Evolutionary conservation across 176 grass and related monocot genomes (phyloP), one percentile per base, ranked within the genome.

Genomic region (Urochloa ruziziensis): DNA sequence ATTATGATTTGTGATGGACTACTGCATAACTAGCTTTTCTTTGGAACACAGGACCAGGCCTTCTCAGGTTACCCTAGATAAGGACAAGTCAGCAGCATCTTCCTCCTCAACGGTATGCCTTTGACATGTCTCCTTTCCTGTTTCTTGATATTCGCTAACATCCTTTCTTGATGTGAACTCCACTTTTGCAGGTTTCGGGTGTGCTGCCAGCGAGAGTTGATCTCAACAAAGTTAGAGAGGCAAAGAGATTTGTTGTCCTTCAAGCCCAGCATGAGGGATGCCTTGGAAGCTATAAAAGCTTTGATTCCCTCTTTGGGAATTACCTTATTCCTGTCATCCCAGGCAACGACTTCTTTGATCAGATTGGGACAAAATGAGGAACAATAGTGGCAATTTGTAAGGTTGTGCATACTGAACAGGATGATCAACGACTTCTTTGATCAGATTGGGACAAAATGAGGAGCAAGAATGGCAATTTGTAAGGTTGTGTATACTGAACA

Each of bases 251-350:
- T 88, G 86, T 79, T 46, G 70, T 97, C 40, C 48, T 77, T 28
- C 88, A 97, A 87, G 92, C 86, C 34, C 92, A 97, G 72, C 88
- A 86, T 17, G 95, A 94, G 86, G 83, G 88, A 28, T 93, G 82
- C 83, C 88, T 97, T 25, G 92, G 92, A 83, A 91, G 83, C 80
- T 97, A 88, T 78, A 93, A 86, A 91, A 89, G 90, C 46, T 92
- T 93, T 66, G 95, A 94, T 83, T 97, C 92, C 73, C 75, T 86
- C 29, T 97, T 86, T 76, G 92, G 92, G 83, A 97, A 93, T 79
- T 93, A 87, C 83, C 88, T 97, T 67, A 82, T 97, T 80, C 95
- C 95, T 82, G 86, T 93, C 23, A 90, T 94, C 67, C 95, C 95
- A 70, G 82, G 73, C 15, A 56, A 51, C 27, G 78, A 88, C 7